These are phyloP conservation scores for Plantago lanceolata DNA, from an alignment of 305 asterid genomes.

Conservation along the genomic window DNA sequence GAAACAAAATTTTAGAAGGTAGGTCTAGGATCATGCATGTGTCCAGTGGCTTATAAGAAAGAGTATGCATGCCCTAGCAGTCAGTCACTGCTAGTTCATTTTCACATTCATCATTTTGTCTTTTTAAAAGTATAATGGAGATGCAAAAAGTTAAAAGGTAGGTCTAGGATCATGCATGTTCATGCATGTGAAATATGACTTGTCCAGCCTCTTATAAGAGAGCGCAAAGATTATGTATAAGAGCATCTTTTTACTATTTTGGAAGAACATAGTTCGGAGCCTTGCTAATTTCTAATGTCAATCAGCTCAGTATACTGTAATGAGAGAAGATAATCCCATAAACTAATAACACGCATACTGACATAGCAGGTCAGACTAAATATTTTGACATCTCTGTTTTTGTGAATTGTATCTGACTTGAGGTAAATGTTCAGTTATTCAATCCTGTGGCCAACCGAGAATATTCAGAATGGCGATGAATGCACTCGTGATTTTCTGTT, in stretches of 20 bases:
- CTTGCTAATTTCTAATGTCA: too few relatives aligned
- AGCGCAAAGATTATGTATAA: too few relatives aligned
- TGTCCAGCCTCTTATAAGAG: too few relatives aligned
- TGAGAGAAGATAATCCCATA: too few relatives aligned
- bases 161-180: too few relatives aligned
- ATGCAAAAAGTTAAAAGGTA: too few relatives aligned
- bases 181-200: too few relatives aligned
- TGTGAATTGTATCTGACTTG: constrained; percentile 24
- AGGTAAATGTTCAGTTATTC: constrained; percentile 57
- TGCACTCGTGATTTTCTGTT: constrained; percentile 84
- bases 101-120: too few relatives aligned
- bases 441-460: constrained; percentile 74
- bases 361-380: background rate
- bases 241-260: background rate
- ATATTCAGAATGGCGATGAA: constrained; percentile 62
- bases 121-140: too few relatives aligned
- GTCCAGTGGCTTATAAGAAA: background rate
- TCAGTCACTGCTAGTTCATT: too few relatives aligned
- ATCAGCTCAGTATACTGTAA: background rate
- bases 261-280: background rate
- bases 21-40: background rate
- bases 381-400: background rate
- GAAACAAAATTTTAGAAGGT: background rate
- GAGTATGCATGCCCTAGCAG: too few relatives aligned
- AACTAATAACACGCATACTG: background rate